Conservation (phyloP, 2,329 filamentous ascomycete genomes). For the Ophiostoma ips region DNA sequence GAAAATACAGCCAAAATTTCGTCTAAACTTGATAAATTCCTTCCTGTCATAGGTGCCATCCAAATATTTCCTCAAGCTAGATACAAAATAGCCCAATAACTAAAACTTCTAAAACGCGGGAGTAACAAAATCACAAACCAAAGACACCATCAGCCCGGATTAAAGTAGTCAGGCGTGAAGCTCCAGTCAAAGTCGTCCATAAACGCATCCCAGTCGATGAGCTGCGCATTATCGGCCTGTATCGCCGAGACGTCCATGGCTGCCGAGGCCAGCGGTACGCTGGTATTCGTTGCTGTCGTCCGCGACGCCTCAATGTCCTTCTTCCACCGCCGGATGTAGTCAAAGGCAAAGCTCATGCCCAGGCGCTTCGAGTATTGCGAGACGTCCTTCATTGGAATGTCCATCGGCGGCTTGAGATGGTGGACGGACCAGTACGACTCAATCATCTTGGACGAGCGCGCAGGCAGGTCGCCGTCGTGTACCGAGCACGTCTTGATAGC, state of each 20-base stretch:
- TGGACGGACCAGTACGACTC: constrained; percentile 34
- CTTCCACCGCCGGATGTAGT: constrained; percentile 35
- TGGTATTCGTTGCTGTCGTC: constrained; percentile 14
- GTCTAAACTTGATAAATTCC: no score
- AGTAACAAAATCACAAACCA: neutral
- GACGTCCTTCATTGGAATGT: constrained; percentile 23
- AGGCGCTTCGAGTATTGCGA: constrained; percentile 31
- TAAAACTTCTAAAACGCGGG: no score
- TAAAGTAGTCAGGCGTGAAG: constrained; percentile 17
- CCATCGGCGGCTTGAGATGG: constrained; percentile 24
- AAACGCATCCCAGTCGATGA: constrained; percentile 36
- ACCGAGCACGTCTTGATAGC: constrained; percentile 30
- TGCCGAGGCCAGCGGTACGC: neutral
- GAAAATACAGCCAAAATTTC: no score
- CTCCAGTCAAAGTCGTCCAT: constrained; percentile 38
- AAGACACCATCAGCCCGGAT: constrained; percentile 6
- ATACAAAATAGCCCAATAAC: no score
- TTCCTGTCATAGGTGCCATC: no score
- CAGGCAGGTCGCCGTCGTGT: constrained; percentile 34
- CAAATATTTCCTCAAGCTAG: no score
- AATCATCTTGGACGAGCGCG: constrained; percentile 30
- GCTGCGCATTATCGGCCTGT: constrained; percentile 20
- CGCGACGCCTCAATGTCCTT: constrained; percentile 26
- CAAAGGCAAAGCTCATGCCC: constrained; percentile 34
- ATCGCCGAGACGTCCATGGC: constrained; percentile 11